Evolutionary conservation across 495 filamentous ascomycete species (phyloP).

Genomic region (Daldinia grandis): DNA sequence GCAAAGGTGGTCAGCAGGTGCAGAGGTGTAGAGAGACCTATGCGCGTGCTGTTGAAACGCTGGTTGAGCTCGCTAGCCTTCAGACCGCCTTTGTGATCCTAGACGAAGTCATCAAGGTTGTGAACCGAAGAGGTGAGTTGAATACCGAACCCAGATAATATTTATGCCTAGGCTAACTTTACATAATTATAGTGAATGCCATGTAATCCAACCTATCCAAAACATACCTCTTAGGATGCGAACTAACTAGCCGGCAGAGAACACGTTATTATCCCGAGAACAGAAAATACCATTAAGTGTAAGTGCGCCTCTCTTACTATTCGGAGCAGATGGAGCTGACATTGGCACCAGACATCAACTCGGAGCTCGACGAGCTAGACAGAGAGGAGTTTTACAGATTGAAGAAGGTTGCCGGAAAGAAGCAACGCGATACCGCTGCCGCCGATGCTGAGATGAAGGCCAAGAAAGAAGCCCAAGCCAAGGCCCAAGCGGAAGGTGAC

Average conservation of each 20-base stretch:
- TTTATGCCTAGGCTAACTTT: conserved; percentile 47
- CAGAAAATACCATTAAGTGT: conserved; percentile 99
- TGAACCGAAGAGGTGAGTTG: conserved; percentile 85
- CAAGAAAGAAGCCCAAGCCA: conserved; percentile 56
- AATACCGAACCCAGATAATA: not conserved
- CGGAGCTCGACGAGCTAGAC: conserved; percentile 96
- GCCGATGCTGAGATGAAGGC: conserved; percentile 76
- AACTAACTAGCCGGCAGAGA: conserved; percentile 60
- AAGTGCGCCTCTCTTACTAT: conserved; percentile 43
- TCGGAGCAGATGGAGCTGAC: not conserved
- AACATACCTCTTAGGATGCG: conserved; percentile 1
- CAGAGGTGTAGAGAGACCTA: conserved; percentile 96
- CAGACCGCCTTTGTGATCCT: conserved; percentile 97
- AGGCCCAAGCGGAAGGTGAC: conserved; percentile 34
- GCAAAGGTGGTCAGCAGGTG: conserved; percentile 97
- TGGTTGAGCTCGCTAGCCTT: conserved; percentile 95
- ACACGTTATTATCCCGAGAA: conserved; percentile 97
- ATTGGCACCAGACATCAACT: conserved; percentile 83
- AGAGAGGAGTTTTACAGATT: conserved; percentile 97
- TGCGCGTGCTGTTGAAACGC: conserved; percentile 92
- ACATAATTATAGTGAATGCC: conserved; percentile 74
- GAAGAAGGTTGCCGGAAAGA: conserved; percentile 98
- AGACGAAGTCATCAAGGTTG: conserved; percentile 99
- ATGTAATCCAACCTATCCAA: conserved; percentile 67
- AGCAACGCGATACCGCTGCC: conserved; percentile 81